phyloP scores from a whole-genome alignment of 306 rosid genomes.

The Spatholobus suberectus region DNA sequence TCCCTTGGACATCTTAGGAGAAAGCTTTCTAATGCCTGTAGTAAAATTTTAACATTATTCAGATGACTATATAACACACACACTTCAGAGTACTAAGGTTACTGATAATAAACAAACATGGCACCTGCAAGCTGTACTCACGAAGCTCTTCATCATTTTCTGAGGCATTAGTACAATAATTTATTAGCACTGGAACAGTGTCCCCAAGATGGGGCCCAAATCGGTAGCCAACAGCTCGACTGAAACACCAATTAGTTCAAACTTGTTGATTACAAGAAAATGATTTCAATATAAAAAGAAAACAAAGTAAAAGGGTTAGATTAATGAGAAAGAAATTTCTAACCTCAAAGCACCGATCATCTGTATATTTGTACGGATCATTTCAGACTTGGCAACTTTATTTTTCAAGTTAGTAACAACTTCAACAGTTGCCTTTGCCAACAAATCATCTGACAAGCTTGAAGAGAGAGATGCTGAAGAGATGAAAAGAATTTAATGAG shows the following conservation, averaged over 20 bases:
- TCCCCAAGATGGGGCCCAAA: slow-evolving; percentile 96
- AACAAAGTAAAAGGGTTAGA: background rate
- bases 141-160: slow-evolving; percentile 99
- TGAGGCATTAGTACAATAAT: slow-evolving; percentile 87
- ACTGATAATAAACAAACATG: slow-evolving; percentile 19
- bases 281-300: background rate
- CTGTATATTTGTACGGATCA: slow-evolving; percentile 94
- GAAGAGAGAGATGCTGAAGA: slow-evolving; percentile 87
- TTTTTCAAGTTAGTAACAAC: slow-evolving; percentile 80
- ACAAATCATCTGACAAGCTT: slow-evolving; percentile 89
- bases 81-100: background rate
- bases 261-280: slow-evolving; percentile 28
- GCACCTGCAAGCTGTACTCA: slow-evolving; percentile 98
- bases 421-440: slow-evolving; percentile 83
- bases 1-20: slow-evolving; percentile 97
- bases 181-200: slow-evolving; percentile 84
- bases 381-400: slow-evolving; percentile 70
- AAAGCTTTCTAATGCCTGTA: slow-evolving; percentile 93
- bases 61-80: background rate
- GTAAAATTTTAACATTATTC: slow-evolving; percentile 40
- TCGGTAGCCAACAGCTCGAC: slow-evolving; percentile 99
- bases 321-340: slow-evolving; percentile 32
- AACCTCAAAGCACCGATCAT: slow-evolving; percentile 99
- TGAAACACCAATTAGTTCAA: slow-evolving; percentile 49
- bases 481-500: slow-evolving; percentile 39